Conservation (phyloP, 805 yeast genomes). For the Cyberlindnera subsufficiens region DNA sequence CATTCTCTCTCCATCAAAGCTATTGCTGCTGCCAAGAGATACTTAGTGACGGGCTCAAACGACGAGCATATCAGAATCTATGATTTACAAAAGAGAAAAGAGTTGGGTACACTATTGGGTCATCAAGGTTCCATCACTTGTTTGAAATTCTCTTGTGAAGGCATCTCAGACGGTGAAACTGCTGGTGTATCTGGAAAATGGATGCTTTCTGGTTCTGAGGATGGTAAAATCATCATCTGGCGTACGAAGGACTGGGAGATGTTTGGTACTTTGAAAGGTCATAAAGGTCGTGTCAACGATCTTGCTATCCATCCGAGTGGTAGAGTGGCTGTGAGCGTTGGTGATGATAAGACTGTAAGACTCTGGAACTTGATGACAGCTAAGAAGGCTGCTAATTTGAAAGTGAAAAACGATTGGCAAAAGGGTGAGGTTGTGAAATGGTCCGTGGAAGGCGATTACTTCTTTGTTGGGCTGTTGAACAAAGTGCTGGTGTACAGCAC, state of each 20-base stretch:
- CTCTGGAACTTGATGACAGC: conserved; percentile 97
- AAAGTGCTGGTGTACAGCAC: conserved; percentile 64
- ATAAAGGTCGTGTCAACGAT: conserved; percentile 76
- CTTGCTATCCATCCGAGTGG: conserved; percentile 87
- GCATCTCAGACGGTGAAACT: conserved; percentile 19
- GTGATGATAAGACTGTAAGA: conserved; percentile 76
- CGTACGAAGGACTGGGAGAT: conserved; percentile 96
- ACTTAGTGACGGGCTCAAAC: conserved; percentile 88
- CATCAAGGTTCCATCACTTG: conserved; percentile 87
- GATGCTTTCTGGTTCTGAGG: conserved; percentile 88
- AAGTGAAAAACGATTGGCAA: conserved; percentile 64
- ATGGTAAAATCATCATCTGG: conserved; percentile 88
- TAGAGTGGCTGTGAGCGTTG: conserved; percentile 83
- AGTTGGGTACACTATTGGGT: conserved; percentile 81
- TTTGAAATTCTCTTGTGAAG: conserved; percentile 61
- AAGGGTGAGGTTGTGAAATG: conserved; percentile 62
- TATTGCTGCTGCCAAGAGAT: conserved; percentile 75
- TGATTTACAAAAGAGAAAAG: conserved; percentile 90
- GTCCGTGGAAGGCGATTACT: conserved; percentile 61
- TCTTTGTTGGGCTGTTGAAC: conserved; percentile 68
- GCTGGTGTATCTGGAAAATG: conserved; percentile 59
- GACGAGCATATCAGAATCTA: conserved; percentile 94
- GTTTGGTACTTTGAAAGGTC: conserved; percentile 85
- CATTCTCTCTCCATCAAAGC: conserved; percentile 85
- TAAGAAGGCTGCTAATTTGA: conserved; percentile 82